Evolutionary conservation across 257 asterid species (phyloP), one percentile per base, ranked within the genome.

Genomic region (Solanum boliviense): DNA sequence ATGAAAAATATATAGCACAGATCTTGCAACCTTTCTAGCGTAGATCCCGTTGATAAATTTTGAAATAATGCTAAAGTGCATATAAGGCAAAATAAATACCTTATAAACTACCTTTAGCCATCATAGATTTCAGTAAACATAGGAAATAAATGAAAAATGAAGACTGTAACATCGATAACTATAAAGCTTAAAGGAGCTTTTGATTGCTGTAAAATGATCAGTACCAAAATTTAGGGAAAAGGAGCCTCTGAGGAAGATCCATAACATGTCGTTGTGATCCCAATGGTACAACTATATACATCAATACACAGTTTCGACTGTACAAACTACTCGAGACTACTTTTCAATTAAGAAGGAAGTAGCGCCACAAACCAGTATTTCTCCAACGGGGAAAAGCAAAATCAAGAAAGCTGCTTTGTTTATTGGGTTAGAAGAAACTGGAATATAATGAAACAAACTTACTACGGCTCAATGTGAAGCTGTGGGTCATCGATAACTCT

Each of bases 401-500:
- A 48, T 48, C 86, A 82, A 82, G 86, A 82, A 31, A 82, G 44
- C 71, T 5, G 71, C 13, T 31, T 20, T 48, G 67, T 82, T 48
- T 48, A 82, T 5, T 82, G 70, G 46, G 86, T 48, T 82, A 18
- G 3, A 31, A 48, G 71, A 10, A 29, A 32, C 86, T 82, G 44
- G 21, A 20, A 48, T 79, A 48, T 5, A 44, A 27, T 1, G 35
- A 15, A 82, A 10, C 70, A 56, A 46, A 81, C 85, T 81, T 82
- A 4, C 71, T 31, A 82, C 0, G 41, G 13, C 1, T 82, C 86
- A 31, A 82, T 82, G 71, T 82, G 46, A 82, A 82, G 88, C 86
- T 82, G 90, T 52, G 91, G 91, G 56, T 92, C 89, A 88, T 93
- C 96, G 34, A 91, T 74, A 25, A 96, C 95, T 89, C 98, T 94